Evolutionary conservation across 2,329 filamentous ascomycete species (phyloP).

Genomic region (Laburnicola sp.): DNA sequence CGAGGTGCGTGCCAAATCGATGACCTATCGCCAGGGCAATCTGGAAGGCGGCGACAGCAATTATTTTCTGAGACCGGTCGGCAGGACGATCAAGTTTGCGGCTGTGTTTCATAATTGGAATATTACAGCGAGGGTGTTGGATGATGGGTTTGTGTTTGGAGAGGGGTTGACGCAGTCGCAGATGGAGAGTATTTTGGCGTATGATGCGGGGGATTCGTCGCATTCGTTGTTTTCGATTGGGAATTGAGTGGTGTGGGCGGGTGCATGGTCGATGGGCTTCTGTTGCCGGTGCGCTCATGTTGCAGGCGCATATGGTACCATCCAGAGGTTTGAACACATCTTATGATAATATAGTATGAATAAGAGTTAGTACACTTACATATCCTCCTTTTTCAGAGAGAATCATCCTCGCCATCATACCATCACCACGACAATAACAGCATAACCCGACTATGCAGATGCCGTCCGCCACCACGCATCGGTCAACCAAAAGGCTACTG

Average conservation of each 20-base stretch:
- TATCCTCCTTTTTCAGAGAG: no score
- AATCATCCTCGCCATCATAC: no score
- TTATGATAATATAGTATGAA: no score
- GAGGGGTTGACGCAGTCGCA: slow-evolving; percentile 36
- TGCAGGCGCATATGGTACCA: no score
- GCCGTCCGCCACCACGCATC: no score
- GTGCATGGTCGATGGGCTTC: no score
- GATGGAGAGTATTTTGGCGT: slow-evolving; percentile 43
- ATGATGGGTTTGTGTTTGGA: slow-evolving; percentile 45
- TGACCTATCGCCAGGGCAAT: slow-evolving; percentile 62
- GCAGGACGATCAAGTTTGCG: slow-evolving; percentile 64
- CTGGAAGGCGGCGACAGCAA: slow-evolving; percentile 68
- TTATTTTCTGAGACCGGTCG: slow-evolving; percentile 69
- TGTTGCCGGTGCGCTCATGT: no score
- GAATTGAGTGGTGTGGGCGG: slow-evolving; percentile 16
- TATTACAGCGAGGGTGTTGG: slow-evolving; percentile 42
- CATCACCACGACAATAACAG: no score
- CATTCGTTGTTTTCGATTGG: slow-evolving; percentile 47
- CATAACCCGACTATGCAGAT: no score
- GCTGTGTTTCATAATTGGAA: slow-evolving; percentile 40
- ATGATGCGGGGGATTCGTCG: slow-evolving; percentile 37
- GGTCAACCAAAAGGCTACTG: no score
- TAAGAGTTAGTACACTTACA: no score
- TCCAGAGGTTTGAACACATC: no score
- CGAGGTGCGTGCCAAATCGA: slow-evolving; percentile 68